Evolutionary conservation across 2,329 filamentous ascomycete genomes (phyloP), one percentile per base, ranked within the genome.

Genomic region (Cercospora citrullina): DNA sequence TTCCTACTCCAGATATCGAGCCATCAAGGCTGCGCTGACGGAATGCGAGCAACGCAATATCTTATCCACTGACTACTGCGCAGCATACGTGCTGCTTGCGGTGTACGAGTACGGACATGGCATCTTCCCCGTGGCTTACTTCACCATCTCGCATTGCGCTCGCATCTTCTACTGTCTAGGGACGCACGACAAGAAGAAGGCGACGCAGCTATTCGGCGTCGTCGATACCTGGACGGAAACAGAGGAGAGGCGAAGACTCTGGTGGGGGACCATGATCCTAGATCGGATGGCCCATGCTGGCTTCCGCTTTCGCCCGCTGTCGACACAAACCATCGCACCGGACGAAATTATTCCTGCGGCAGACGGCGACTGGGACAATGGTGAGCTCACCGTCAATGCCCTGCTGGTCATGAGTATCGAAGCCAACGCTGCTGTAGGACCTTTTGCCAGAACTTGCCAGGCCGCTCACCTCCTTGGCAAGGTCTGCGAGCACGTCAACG

Each of bases 381-480:
- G 70, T 12, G 71, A 72, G 57, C 55, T 70, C 16, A 60, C 69
- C 9, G 63, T 70, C 16, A 70, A 72, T 61, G 60, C 67, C n/a
- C 68, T 73, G 16, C 36, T 42, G 7, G 70, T 73, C 16, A 73
- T 72, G 71, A 68, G 63, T 53, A 69, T 72, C 55, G 70, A 70
- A 65, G 67, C 69, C 33, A 63, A 62, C 23, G 66, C 71, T 26
- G 48, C 64, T 33, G 70, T 73, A 28, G 66, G 67, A 18, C 68
- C 71, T 36, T 72, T 71, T 55, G 71, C 71, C 12, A 58, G 69
- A 16, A 69, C 71, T 16, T 72, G 71, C 60, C 71, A 72, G 64
- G 71, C 70, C 14, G 67, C 68, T 1, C 68, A 73, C 42, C 62
- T 72, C 14, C 65, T 73, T 5, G 70, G 70, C 58, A 66, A 64